phyloP scores from a whole-genome alignment of 108 stramenopile genomes.

The Conticribra weissflogii region DNA sequence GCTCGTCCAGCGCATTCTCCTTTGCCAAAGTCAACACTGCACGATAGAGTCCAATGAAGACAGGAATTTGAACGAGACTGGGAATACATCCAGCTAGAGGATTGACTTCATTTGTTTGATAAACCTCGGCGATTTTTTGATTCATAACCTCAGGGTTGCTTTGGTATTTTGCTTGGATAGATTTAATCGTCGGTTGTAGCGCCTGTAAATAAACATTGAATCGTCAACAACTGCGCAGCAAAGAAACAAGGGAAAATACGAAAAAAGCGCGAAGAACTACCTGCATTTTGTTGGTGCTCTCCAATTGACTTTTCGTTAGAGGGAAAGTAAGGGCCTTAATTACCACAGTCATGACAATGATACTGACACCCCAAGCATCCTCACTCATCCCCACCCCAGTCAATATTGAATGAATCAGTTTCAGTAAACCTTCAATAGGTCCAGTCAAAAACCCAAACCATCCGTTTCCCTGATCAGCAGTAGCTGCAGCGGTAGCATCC shows the following conservation, averaged over 20 bases:
- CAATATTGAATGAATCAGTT: slow-evolving; percentile 67
- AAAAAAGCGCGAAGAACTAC: slow-evolving; percentile 42
- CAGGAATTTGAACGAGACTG: slow-evolving; percentile 91
- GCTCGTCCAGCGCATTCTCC: slow-evolving; percentile 89
- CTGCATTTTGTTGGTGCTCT: slow-evolving; percentile 95
- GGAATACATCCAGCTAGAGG: slow-evolving; percentile 96
- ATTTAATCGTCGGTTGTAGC: slow-evolving; percentile 89
- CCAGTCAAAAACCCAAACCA: slow-evolving; percentile 90
- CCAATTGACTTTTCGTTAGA: slow-evolving; percentile 89
- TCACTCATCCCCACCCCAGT: slow-evolving; percentile 64
- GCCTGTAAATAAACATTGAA: slow-evolving; percentile 42
- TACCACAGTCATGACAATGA: slow-evolving; percentile 88
- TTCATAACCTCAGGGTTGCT: slow-evolving; percentile 96
- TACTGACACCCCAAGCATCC: slow-evolving; percentile 91
- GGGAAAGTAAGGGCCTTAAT: slow-evolving; percentile 94
- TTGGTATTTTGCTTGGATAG: slow-evolving; percentile 93
- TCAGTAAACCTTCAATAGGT: slow-evolving; percentile 68
- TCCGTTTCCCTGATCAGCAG: slow-evolving; percentile 64
- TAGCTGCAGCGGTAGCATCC: slow-evolving; percentile 44
- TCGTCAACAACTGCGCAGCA: too few relatives aligned
- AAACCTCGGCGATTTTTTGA: slow-evolving; percentile 93
- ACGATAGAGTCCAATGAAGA: slow-evolving; percentile 97
- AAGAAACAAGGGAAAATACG: too few relatives aligned
- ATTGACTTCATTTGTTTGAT: slow-evolving; percentile 91
- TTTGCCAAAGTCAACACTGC: slow-evolving; percentile 90